Evolutionary conservation across 2,329 filamentous ascomycete genomes (phyloP), one percentile per base, ranked within the genome.

Genomic region (Fusarium sp.): DNA sequence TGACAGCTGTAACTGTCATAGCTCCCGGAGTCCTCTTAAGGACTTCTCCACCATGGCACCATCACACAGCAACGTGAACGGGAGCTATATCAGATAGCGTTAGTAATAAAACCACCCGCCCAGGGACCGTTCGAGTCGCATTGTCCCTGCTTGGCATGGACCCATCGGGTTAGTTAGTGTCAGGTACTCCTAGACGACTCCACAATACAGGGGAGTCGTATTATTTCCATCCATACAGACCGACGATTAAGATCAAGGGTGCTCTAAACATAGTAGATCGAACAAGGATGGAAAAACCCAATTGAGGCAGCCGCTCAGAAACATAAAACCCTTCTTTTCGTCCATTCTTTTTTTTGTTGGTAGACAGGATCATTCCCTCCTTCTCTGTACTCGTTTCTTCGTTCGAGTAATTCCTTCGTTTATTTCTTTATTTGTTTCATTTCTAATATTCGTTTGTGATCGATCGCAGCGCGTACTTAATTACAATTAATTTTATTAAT

Each of bases 181-280:
- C 61, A 63, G 61, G 61, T 63, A 49, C 61, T 53, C 59, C 32
- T 63, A n/a, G 56, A 43, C 52, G 44, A 59, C 61, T 63, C 61
- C 25, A 47, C 20, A 56, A 50, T 8, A 45, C 25, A 63, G 49
- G 49, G 61, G 49, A 44, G 29, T 9, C 4, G 7, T 29, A 27
- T 46, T 30, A 58, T n/a, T 54, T 63, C 34, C 61, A 29, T 57
- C 49, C 59, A 63, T 63, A 63, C 42, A 38, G 5, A 38, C 34
- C 34, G 34, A 3, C n/a, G n/a, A 24, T 24, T 11, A 44, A 16
- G 20, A 44, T 44, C 22, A 32, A 49, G 53, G 57, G 24, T n/a
- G 25, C 11, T 34, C 61, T 63, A 63, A 63, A 63, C 47, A 25
- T 63, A 63, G 61, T 32, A 32, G 24, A 55, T 50, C 22, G 30